These are phyloP conservation scores for Exophiala aquamarina DNA, from an alignment of 2,329 filamentous ascomycete species.

Conservation along the genomic window DNA sequence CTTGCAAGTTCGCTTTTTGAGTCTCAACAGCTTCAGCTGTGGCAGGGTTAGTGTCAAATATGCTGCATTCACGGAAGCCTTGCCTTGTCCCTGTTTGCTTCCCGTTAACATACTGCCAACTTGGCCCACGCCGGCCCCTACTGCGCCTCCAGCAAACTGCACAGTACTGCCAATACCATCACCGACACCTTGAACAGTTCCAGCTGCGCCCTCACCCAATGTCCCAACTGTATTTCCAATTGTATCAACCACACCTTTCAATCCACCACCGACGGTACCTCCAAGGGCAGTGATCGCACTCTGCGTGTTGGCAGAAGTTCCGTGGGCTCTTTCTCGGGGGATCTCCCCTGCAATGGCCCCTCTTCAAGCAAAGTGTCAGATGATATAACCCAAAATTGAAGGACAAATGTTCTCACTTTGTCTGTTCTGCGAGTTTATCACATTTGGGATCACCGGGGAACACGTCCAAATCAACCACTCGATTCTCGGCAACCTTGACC, in stretches of 20 bases:
- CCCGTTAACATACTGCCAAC: slow-evolving; percentile 19
- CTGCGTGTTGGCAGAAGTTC: slow-evolving; percentile 20
- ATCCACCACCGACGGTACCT: slow-evolving; percentile 21
- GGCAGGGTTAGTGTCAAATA: background rate
- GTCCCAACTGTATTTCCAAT: slow-evolving; percentile 24
- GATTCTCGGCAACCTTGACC: slow-evolving; percentile 27
- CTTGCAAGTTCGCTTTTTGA: slow-evolving; percentile 13
- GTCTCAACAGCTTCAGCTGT: slow-evolving; percentile 11
- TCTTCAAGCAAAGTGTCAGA: no score
- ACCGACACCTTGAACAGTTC: slow-evolving; percentile 23
- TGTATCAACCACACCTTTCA: slow-evolving; percentile 26
- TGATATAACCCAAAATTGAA: no score
- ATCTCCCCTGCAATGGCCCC: slow-evolving; percentile 19
- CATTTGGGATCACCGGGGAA: slow-evolving; percentile 22
- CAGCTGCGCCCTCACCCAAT: slow-evolving; percentile 20
- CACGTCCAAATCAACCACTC: slow-evolving; percentile 25
- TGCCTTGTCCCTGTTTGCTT: slow-evolving; percentile 13
- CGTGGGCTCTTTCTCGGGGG: slow-evolving; percentile 19
- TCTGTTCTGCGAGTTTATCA: slow-evolving; percentile 18
- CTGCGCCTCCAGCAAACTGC: slow-evolving; percentile 23
- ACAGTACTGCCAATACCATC: slow-evolving; percentile 24
- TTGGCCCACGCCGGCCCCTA: slow-evolving; percentile 23
- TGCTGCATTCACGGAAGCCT: background rate
- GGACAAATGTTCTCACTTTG: no score
- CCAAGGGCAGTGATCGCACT: slow-evolving; percentile 22